Conservation (phyloP, 148 eudicot genomes). For the Drosera capensis region DNA sequence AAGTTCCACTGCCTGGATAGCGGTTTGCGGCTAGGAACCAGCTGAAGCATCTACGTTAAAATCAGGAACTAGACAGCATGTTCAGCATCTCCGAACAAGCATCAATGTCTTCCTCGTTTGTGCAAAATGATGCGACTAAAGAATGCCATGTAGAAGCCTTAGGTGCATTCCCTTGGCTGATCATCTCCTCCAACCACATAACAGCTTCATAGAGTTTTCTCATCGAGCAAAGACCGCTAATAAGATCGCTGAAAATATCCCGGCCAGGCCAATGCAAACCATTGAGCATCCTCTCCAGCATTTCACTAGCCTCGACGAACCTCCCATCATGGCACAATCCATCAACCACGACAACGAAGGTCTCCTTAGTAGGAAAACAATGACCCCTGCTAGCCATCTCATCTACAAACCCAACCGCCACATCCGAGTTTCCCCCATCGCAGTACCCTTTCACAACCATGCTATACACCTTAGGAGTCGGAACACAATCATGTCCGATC, state of each 20-base stretch:
- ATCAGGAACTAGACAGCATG: neutral
- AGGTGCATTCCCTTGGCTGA: conserved; percentile 54
- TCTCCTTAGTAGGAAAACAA: conserved; percentile 47
- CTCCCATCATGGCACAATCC: conserved; percentile 50
- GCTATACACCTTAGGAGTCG: conserved; percentile 33
- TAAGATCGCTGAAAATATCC: conserved; percentile 23
- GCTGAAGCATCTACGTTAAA: too few species aligned
- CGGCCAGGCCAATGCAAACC: conserved; percentile 39
- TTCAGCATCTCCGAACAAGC: conserved; percentile 10
- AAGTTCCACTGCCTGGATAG: too few species aligned
- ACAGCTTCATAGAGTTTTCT: conserved; percentile 47
- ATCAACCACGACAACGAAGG: conserved; percentile 35
- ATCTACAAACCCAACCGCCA: conserved; percentile 41
- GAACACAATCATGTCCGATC: conserved; percentile 53
- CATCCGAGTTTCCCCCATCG: conserved; percentile 21
- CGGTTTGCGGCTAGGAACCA: too few species aligned
- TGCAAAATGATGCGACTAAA: too few species aligned
- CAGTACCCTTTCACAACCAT: conserved; percentile 50
- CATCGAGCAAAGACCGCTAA: conserved; percentile 49
- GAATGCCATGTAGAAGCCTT: conserved; percentile 37
- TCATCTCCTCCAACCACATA: conserved; percentile 92
- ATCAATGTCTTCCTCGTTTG: conserved; percentile 9
- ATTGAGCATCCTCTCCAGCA: conserved; percentile 55
- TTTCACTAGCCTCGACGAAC: conserved; percentile 45
- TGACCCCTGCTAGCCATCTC: conserved; percentile 56